Conservation (phyloP, 129 eudicot genomes). For the Calendula officinalis region DNA sequence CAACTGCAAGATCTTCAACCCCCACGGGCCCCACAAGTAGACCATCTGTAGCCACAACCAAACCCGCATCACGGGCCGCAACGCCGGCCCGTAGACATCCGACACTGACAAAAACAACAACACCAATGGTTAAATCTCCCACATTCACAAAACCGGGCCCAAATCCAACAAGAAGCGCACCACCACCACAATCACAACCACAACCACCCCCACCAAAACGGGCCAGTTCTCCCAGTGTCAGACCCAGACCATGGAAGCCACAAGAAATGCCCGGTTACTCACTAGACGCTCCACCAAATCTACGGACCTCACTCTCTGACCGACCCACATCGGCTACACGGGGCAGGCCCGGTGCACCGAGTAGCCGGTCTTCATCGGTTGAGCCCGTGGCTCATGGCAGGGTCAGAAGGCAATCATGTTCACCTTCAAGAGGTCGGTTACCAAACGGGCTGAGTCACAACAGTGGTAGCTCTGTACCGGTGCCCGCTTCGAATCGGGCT, state of each 20-base stretch:
- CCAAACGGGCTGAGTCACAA: constrained; percentile 60
- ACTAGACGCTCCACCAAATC: constrained; percentile 85
- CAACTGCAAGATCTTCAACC: constrained; percentile 71
- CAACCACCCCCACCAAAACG: constrained; percentile 17
- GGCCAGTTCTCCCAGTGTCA: constrained; percentile 65
- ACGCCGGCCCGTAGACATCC: constrained; percentile 82
- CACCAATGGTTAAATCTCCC: constrained; percentile 41
- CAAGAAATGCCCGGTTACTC: constrained; percentile 97
- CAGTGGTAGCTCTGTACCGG: constrained; percentile 88
- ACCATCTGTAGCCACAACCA: constrained; percentile 47
- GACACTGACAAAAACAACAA: constrained; percentile 39
- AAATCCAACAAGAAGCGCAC: constrained; percentile 39
- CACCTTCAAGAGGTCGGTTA: constrained; percentile 92
- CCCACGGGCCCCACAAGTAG: constrained; percentile 71
- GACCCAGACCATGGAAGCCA: constrained; percentile 90
- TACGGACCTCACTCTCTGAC: constrained; percentile 73
- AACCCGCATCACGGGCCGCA: constrained; percentile 58
- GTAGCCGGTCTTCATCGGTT: constrained; percentile 72
- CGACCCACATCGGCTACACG: constrained; percentile 78
- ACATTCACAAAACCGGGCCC: constrained; percentile 40
- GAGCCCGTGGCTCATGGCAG: constrained; percentile 72
- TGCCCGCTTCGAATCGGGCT: constrained; percentile 60
- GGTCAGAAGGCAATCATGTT: constrained; percentile 85
- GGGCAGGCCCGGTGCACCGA: constrained; percentile 85
- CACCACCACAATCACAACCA: constrained; percentile 20